Percentiles rank a stretch among this genome's conserved stretches.
Conservation (phyloP, 129 eudicot genomes). For the Pulicaria dysenterica region DNA sequence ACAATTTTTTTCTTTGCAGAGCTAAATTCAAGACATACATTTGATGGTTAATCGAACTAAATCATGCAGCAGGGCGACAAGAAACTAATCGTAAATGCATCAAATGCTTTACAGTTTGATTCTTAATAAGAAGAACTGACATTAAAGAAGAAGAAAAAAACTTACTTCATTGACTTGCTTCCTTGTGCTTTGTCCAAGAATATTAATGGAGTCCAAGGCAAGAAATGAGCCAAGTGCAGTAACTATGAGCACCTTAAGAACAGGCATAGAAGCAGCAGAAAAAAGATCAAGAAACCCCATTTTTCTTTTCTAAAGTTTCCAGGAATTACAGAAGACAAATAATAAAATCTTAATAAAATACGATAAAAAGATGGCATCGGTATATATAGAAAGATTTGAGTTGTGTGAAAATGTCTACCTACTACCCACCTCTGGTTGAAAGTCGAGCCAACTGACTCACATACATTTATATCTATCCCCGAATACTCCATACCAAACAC, state of each 20-base stretch:
- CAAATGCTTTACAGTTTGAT: too few species aligned
- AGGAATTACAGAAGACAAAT: neutral
- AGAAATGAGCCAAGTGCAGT: constrained; percentile 75
- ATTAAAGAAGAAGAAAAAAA: neutral
- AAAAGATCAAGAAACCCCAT: constrained; percentile 71
- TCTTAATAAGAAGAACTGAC: too few species aligned
- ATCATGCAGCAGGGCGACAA: too few species aligned
- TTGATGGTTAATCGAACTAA: too few species aligned
- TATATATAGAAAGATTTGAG: neutral
- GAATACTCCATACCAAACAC: too few species aligned
- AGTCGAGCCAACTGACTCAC: neutral
- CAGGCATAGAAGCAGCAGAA: constrained; percentile 69
- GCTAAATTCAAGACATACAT: neutral
- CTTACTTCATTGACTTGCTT: constrained; percentile 65
- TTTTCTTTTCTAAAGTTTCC: constrained; percentile 27
- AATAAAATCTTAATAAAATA: neutral
- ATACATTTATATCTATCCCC: neutral
- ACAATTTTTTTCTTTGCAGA: neutral
- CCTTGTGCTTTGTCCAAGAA: constrained; percentile 58
- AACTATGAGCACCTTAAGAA: constrained; percentile 71
- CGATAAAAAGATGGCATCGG: neutral
- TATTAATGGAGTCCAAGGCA: constrained; percentile 57
- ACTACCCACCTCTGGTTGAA: neutral
- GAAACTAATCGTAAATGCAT: too few species aligned
- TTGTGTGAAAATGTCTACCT: neutral